Base-by-base conservation (phyloP, 2,329 filamentous ascomycete species). In the Stachybotrys chartarum region DNA sequence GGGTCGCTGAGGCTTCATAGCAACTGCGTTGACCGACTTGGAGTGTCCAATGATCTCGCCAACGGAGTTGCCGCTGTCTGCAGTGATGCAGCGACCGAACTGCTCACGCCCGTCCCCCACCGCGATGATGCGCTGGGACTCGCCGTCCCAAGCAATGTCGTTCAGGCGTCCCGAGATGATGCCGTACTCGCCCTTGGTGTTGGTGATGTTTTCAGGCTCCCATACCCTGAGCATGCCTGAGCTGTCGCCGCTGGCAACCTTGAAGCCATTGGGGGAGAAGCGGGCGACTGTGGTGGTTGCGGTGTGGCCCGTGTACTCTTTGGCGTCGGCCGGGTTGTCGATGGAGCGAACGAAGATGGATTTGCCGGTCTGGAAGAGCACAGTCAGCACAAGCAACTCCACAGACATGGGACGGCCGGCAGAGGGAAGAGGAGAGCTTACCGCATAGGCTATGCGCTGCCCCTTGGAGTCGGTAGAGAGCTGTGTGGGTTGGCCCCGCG, bases 101-200 rank as follows among this genome's bases (percentile, higher is more conserved):
- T 91, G 84, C 75, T 97, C 91, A 68, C 93, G 92, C 53, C 94
- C 94, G 64, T 97, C 90, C 49, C 94, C 94, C 6, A 99, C 93
- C 4, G 93, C 94, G 66, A 97, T 97, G 67, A 99, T 87, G 52
- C 94, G 87, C 76, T 97, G 92, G 58, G 90, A 96, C 73, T 99
- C 94, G 56, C 92, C 93, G 66, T 97, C 94, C 92, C 94, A 99
- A 1, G 91, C 93, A 61, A 99, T 84, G 70, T 99, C 94, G 69
- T 96, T 96, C 74, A 99, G 93, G 54, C 90, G 87, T 12, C 94
- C 94, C 39, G 90, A 91, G 66, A 97, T 92, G 73, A 97, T 97
- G 67, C 85, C 82, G 73, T 96, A 97, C 72, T 97, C 93, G 62
- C 92, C 90, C 72, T 95, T 96, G 50, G 91, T 96, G 66, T 87